Percentiles rank a stretch among this genome's conserved stretches.
These are phyloP conservation scores for Phytophthora cryptogea DNA, from an alignment of 352 stramenopile genomes.

Conservation along the genomic window DNA sequence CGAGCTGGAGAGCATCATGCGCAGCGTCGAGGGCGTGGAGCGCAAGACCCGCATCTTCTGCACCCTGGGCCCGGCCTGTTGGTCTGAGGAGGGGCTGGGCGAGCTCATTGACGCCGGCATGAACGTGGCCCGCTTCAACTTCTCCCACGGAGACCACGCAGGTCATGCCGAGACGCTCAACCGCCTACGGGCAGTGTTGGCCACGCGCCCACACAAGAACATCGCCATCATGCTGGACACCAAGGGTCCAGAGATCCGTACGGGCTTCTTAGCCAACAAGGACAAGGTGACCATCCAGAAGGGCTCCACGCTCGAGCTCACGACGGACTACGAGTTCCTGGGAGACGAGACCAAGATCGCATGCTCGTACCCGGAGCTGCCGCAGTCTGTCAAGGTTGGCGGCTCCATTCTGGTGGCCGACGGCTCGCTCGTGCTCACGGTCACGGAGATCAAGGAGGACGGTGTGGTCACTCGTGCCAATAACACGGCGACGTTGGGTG, in stretches of 20 bases:
- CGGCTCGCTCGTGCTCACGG: slow-evolving; percentile 92
- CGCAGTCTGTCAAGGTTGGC: slow-evolving; percentile 91
- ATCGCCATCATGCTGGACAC: slow-evolving; percentile 80
- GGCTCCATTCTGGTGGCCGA: slow-evolving; percentile 95
- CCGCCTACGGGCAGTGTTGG: slow-evolving; percentile 60
- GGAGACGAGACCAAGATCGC: slow-evolving; percentile 39
- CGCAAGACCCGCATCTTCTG: slow-evolving; percentile 91
- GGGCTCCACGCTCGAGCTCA: slow-evolving; percentile 63
- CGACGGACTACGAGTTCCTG: slow-evolving; percentile 53
- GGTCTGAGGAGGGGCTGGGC: slow-evolving; percentile 93
- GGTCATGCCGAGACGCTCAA: slow-evolving; percentile 75
- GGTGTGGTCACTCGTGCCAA: slow-evolving; percentile 74
- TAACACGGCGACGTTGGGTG: slow-evolving; percentile 88
- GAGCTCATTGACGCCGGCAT: slow-evolving; percentile 91
- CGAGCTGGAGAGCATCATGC: slow-evolving; percentile 40
- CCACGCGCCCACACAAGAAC: slow-evolving; percentile 70
- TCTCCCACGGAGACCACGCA: slow-evolving; percentile 97
- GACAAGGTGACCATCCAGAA: slow-evolving; percentile 67
- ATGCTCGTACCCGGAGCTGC: slow-evolving; percentile 94
- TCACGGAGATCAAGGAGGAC: slow-evolving; percentile 81
- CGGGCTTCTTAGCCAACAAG: slow-evolving; percentile 68
- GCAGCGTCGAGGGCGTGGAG: slow-evolving; percentile 38
- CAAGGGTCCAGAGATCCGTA: slow-evolving; percentile 88
- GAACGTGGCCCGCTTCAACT: slow-evolving; percentile 98
- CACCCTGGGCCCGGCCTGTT: slow-evolving; percentile 90